Conservation (phyloP, 148 eudicot genomes). For the Hydrangea macrophylla region DNA sequence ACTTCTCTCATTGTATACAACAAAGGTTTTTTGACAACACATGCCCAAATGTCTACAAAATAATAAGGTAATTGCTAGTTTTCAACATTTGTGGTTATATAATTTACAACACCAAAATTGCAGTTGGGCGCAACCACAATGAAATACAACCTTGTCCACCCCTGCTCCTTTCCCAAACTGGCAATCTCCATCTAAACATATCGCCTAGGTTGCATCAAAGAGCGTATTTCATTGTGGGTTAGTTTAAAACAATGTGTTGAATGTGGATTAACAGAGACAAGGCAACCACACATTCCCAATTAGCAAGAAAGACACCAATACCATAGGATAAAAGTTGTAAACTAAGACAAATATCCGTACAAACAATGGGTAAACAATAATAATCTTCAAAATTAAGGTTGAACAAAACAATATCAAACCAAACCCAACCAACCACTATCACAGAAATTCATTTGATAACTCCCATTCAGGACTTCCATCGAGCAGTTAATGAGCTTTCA, state of each 20-base stretch:
- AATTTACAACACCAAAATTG: too few species aligned
- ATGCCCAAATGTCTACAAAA: too few species aligned
- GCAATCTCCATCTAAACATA: background rate
- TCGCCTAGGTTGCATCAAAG: background rate
- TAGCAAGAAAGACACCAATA: background rate
- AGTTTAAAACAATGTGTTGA: background rate
- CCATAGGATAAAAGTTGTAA: background rate
- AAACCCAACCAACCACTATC: background rate
- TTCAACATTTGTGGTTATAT: too few species aligned
- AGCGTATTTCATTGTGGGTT: background rate
- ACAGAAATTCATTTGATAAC: background rate
- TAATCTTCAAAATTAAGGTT: background rate
- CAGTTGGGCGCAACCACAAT: background rate
- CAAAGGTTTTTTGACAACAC: background rate
- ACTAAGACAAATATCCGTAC: background rate
- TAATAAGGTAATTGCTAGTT: too few species aligned
- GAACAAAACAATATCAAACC: background rate
- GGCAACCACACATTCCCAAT: background rate
- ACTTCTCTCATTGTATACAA: background rate
- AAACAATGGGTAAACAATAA: background rate
- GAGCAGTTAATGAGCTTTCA: constrained; percentile 26
- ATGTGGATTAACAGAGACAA: background rate
- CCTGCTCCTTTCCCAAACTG: background rate
- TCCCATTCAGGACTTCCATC: constrained; percentile 30
- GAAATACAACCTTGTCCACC: background rate